Evolutionary conservation across 345 rosid genomes (phyloP).

Genomic region (Schrenkiella parvula): DNA sequence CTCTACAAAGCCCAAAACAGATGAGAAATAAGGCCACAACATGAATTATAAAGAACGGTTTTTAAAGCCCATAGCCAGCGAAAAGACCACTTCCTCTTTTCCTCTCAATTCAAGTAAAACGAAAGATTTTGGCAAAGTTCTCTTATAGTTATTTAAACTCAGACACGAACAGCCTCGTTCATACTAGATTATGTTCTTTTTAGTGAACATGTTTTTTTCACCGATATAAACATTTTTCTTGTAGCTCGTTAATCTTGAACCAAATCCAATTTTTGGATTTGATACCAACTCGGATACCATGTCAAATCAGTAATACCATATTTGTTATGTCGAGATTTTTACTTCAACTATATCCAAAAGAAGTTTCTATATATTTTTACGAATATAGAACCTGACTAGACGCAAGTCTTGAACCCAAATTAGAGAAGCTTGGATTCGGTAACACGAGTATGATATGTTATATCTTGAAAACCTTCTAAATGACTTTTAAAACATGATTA

Average conservation of each 20-base stretch:
- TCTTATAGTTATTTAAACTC: background rate
- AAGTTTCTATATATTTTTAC: background rate
- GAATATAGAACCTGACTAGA: background rate
- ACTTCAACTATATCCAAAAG: background rate
- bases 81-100: background rate
- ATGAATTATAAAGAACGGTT: background rate
- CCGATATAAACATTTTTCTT: background rate
- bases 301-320: background rate
- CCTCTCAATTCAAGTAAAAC: background rate
- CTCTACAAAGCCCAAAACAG: background rate
- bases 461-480: background rate
- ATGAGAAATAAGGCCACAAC: background rate
- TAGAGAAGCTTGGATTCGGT: background rate
- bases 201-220: background rate
- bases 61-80: background rate
- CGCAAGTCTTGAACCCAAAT: background rate
- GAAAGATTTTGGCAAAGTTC: background rate
- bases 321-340: background rate
- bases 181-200: background rate
- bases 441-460: background rate
- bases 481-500: background rate
- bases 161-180: background rate
- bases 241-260: background rate
- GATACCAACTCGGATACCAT: background rate
- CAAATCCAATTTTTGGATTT: background rate